Percentiles rank a stretch among this genome's conserved stretches.
Evolutionary conservation across 2,329 filamentous ascomycete genomes (phyloP).

Genomic region (Aurifilum marmelostoma): DNA sequence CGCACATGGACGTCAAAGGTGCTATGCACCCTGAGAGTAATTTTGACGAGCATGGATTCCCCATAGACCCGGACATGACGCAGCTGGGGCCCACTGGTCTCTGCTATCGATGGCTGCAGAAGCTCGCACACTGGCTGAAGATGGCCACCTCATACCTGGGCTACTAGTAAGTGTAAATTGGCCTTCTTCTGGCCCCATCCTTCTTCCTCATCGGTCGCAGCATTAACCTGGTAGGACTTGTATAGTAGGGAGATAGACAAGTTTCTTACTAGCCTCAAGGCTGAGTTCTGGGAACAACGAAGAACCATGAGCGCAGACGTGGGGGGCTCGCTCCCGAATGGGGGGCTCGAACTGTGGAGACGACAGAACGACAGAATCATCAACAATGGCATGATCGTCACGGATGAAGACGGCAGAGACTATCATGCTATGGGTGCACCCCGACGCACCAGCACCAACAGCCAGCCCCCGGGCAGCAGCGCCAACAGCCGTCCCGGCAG

Average conservation of each 20-base stretch:
- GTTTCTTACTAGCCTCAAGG: conserved; percentile 56
- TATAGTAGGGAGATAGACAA: conserved; percentile 49
- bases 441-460: conserved; percentile 37
- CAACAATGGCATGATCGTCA: conserved; percentile 48
- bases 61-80: conserved; percentile 37
- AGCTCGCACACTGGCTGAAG: conserved; percentile 55
- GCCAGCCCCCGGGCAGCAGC: conserved; percentile 27
- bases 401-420: conserved; percentile 35
- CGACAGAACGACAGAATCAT: conserved; percentile 44
- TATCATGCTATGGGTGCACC: conserved; percentile 34
- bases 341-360: conserved; percentile 60
- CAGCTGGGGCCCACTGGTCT: conserved; percentile 49
- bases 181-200: background rate
- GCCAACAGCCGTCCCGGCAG: background rate
- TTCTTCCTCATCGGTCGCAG: background rate
- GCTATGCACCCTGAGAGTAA: conserved; percentile 50
- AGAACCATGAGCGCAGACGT: conserved; percentile 25
- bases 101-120: conserved; percentile 52
- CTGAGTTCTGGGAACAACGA: conserved; percentile 45
- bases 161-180: conserved; percentile 46
- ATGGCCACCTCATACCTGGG: conserved; percentile 61
- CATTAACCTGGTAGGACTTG: background rate
- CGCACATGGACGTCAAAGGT: conserved; percentile 65
- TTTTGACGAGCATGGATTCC: conserved; percentile 39
- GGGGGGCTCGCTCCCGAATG: conserved; percentile 31